Evolutionary conservation across 768 basidiomycete genomes (phyloP).

Genomic region (Trametes cingulata): DNA sequence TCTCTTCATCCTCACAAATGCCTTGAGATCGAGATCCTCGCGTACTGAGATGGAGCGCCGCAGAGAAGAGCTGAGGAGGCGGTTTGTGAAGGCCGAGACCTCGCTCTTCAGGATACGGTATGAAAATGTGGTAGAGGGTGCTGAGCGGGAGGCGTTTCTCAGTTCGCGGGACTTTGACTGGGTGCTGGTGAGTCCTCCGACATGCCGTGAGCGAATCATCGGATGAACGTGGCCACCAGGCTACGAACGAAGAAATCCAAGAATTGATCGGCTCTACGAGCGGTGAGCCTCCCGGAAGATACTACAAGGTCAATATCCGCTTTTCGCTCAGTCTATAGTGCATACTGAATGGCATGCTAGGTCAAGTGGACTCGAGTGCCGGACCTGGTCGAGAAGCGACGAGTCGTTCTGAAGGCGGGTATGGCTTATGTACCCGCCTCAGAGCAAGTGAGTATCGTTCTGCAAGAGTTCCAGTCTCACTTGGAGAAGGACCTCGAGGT

Average conservation of each 20-base stretch:
- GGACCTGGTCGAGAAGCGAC: slow-evolving; percentile 82
- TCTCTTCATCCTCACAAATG: slow-evolving; percentile 23
- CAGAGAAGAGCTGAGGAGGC: slow-evolving; percentile 76
- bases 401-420: slow-evolving; percentile 75
- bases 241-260: slow-evolving; percentile 11
- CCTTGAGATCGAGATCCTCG: neutral
- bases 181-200: slow-evolving; percentile 45
- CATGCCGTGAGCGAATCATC: slow-evolving; percentile 27
- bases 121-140: slow-evolving; percentile 54
- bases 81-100: slow-evolving; percentile 89
- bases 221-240: neutral
- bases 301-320: slow-evolving; percentile 67
- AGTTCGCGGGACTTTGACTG: slow-evolving; percentile 63
- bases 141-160: slow-evolving; percentile 70
- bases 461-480: slow-evolving; percentile 78
- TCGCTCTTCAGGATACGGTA: slow-evolving; percentile 83
- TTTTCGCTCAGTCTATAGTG: neutral
- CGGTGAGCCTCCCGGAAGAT: slow-evolving; percentile 47
- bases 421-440: slow-evolving; percentile 85
- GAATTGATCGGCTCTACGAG: slow-evolving; percentile 1
- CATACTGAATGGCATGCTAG: slow-evolving; percentile 39
- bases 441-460: slow-evolving; percentile 82
- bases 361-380: slow-evolving; percentile 97
- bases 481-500: slow-evolving; percentile 81
- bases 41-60: neutral